Base-by-base conservation (phyloP, 768 basidiomycete species). In the Sporobolomyces pararoseus region DNA sequence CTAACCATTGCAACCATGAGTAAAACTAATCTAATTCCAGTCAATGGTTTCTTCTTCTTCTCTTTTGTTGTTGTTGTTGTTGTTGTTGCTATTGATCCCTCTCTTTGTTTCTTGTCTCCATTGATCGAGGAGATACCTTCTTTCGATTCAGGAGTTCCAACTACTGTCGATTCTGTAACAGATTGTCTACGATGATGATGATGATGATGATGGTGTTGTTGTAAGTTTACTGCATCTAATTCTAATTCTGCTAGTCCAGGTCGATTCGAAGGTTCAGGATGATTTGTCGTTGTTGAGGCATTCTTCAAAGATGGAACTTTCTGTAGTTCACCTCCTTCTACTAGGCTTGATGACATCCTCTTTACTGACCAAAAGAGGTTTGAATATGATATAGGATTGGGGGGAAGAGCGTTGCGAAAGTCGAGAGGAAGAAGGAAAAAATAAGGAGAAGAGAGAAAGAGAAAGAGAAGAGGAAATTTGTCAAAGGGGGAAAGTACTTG, bases 1-100 rank as follows among this genome's bases (percentile, higher is more conserved):
- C 62, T 32, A 23, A 69, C 68, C 51, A 70, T 29, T 0, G 63
- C 63, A 2, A 42, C 6, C 58, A 70, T 39, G n/a, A 70, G 52
- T 2, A 70, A 42, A 2, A 31, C 52, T 13, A 70, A 51, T 21
- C 49, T 44, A 17, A 70, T 0, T 5, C 68, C 68, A 4, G 47
- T 68, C 37, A 52, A 35, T 42, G 55, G 55, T 32, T 54, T 54
- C 31, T 19, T 34, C 16, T 12, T 10, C 23, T 5, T 12, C 17
- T 50, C 7, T 29, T 31, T 32, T 7, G 29, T 21, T 32, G 7
- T 31, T n/a, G 29, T 19, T 25, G n/a, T 44, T n/a, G n/a, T n/a
- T n/a, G n/a, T 23, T 53, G 21, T 37, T 5, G 10, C 25, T 35
- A n/a, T n/a, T 31, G 34, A 27, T 42, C 35, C 55, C 16, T 57